Evolutionary conservation across 176 grass and related monocot species (phyloP), one percentile per base, ranked within the genome.

Genomic region (Triticum dicoccoides): DNA sequence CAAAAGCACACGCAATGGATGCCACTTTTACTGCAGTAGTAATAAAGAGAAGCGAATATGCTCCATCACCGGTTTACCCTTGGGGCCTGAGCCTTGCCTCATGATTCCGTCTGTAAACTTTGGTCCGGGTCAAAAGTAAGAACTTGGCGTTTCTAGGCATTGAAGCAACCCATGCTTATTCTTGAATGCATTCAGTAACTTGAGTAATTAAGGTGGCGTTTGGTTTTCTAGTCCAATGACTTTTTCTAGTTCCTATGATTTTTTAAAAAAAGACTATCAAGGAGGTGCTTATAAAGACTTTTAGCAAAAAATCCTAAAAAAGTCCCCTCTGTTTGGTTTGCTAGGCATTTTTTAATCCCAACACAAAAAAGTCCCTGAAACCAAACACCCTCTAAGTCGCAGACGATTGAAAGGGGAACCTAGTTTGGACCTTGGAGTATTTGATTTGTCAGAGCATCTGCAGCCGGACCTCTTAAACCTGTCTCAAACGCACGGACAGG

Each of bases 11-110:
- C 18, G 69, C 33, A 14, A 44, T 13, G 24, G 5, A 21, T 42
- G 54, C 6, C 56, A 33, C 74, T 87, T 90, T 84, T 30, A 68
- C 58, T 83, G 73, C 65, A 83, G 73, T 32, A 65, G 51, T 65
- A 69, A 75, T 20, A 45, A 76, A 49, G 85, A 61, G 68, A 65
- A 35, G 85, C 38, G 81, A 84, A 80, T 83, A 69, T 84, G 89
- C 68, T 76, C 73, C 38, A 66, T 41, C 23, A 17, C 37, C 72
- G 51, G 25, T 13, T 38, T 74, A 27, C 27, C 37, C 71, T 76
- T 33, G 49, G 67, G 45, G 6, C 65, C 21, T 24, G 56, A 62
- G 72, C 84, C 35, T 34, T 74, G 37, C 37, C 17, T 18, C 81
- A 72, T 63, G 73, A 32, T 70, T 34, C 38, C 4, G 33, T 41